These are phyloP conservation scores for Kluyveromyces lactis DNA, from an alignment of 805 yeast species.

Conservation along the genomic window DNA sequence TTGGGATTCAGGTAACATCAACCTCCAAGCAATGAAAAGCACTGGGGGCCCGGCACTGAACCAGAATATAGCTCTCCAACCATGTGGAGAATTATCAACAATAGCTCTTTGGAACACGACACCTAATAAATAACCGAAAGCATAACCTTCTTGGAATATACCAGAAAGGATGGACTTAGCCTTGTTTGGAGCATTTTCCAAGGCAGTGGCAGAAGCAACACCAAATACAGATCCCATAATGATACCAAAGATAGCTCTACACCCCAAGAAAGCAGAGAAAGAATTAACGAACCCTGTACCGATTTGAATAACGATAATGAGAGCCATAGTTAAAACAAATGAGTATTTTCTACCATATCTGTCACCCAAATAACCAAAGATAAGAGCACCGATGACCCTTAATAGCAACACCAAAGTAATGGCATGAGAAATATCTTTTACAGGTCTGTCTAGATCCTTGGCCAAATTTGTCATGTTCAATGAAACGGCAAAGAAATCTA, in stretches of 20 bases:
- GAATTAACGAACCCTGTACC: constrained; percentile 61
- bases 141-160: constrained; percentile 74
- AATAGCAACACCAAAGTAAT: constrained; percentile 64
- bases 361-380: constrained; percentile 57
- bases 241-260: constrained; percentile 58
- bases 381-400: constrained; percentile 60
- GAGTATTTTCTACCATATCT: constrained; percentile 63
- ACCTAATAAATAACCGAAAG: constrained; percentile 58
- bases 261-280: constrained; percentile 48
- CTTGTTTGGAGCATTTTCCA: constrained; percentile 52
- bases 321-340: constrained; percentile 41
- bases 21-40: constrained; percentile 35
- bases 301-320: constrained; percentile 49
- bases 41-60: constrained; percentile 54
- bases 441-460: constrained; percentile 34
- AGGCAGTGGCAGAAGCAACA: constrained; percentile 54
- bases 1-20: constrained; percentile 43
- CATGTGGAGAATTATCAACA: constrained; percentile 41
- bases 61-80: constrained; percentile 64
- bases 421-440: constrained; percentile 59
- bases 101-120: constrained; percentile 60
- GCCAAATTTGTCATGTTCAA: constrained; percentile 50
- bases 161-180: constrained; percentile 60
- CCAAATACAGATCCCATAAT: constrained; percentile 70
- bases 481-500: constrained; percentile 60